Base-by-base conservation (phyloP, 2,329 filamentous ascomycete genomes). In the Nothopassalora personata region DNA sequence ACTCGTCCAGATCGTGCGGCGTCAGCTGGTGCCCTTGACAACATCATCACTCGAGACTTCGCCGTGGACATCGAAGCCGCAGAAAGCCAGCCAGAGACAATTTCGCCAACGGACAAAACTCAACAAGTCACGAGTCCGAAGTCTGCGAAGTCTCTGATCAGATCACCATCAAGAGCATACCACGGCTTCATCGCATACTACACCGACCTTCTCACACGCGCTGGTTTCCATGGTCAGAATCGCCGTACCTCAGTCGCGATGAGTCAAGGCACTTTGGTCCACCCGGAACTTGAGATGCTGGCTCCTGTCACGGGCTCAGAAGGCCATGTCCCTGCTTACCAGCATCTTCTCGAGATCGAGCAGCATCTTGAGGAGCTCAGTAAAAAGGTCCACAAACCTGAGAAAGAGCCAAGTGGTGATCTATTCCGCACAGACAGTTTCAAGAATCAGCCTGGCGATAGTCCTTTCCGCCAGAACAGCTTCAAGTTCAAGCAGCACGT, bases 221-320 rank as follows among this genome's bases (percentile, higher is more conserved):
- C 71, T 60, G 49, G 75, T 69, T 63, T 70, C 68, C 53, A 75
- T 60, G 76, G 75, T 3, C 71, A 74, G 55, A 78, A 78, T 28
- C 76, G 79, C 60, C 73, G 79, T 3, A 77, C 74, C 43, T 76
- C 73, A 0, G 70, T 79, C 13, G 56, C 54, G 9, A 68, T 75
- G 0, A 70, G 72, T 13, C 73, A 75, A 15, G 78, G 77, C 1
- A 72, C 69, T n/a, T 64, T 80, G 3, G 72, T 74, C 34, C 72
- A 76, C 59, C 79, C 79, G 0, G 79, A 81, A 56, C 67, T 81
- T 53, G 79, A 81, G 62, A 69, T 80, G 5, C 53, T 80, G 31
- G 73, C 77, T 3, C 66, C 68, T 15, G 58, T 61, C 3, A 48
- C 60, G 19, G 46, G 50, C 4, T 34, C 62, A 7, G 56, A 64